Base-by-base conservation (phyloP, 768 basidiomycete genomes). In the Russula earlei region DNA sequence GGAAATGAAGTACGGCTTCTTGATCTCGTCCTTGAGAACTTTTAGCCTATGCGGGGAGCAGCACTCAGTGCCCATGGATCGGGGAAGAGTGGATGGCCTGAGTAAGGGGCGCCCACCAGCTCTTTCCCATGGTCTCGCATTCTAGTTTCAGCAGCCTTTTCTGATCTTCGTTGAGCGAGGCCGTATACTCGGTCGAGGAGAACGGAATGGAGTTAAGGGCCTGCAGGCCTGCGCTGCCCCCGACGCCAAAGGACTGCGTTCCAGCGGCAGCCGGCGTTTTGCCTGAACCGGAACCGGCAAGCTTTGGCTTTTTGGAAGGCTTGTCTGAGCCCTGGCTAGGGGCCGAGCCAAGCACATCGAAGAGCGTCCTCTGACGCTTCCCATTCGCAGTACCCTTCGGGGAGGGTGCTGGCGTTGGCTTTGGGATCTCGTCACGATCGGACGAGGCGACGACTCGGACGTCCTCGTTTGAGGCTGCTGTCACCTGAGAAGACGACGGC, bases 1-100 rank as follows among this genome's bases (percentile, higher is more conserved):
- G 24, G 77, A 65, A 49, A 90, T 69, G 63, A 91, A 91, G 68
- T 90, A 91, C 0, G 85, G 78, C 64, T 87, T 84, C 62, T 74
- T 77, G 49, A 91, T 77, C 65, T 91, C 89, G 57, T 83, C 78
- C 59, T 83, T 80, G 53, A 91, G 74, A 34, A 85, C 62, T 65
- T 85, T 85, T 41, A 91, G 72, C 89, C 87, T 90, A 59, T 44
- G 45, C 19, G 20, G 25, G 8, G 24, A 11, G 15, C 14, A 14
- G 5, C 24, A 42, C 8, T 19, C 24, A 43, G 49, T 51, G 40
- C 37, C 51, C 29, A 10, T 31, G 29, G 1, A 48, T 27, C 36
- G 19, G 43, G 19, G 5, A 40, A 22, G 20, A 40, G 43, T n/a
- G 20, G 29, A 27, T 45, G 36, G 20, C 12, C 12, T 24, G 10